phyloP scores from a whole-genome alignment of 2,329 filamentous ascomycete species.

The Ophiostoma novo-ulmi region DNA sequence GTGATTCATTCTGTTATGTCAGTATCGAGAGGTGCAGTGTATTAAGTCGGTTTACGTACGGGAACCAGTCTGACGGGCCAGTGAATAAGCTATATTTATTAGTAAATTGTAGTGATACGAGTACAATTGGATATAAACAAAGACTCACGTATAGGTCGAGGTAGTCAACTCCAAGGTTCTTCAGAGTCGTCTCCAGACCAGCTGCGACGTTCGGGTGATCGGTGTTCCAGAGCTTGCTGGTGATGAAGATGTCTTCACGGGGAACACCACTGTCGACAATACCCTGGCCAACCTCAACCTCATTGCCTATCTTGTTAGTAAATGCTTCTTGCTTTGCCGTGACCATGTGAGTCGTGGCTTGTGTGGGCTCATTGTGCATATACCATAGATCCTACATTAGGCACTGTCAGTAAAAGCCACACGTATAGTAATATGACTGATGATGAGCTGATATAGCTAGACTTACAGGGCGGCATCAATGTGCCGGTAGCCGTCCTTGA shows the following conservation, averaged over 20 bases:
- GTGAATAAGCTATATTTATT: neutral
- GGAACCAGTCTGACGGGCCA: slow-evolving; percentile 5
- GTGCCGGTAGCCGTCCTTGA: slow-evolving; percentile 26
- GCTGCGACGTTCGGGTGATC: slow-evolving; percentile 48
- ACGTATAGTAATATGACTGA: neutral
- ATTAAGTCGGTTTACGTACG: neutral
- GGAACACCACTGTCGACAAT: slow-evolving; percentile 43
- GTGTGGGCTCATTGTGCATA: neutral
- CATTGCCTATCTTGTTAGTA: slow-evolving; percentile 23
- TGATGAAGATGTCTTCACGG: slow-evolving; percentile 48
- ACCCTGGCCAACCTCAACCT: slow-evolving; percentile 38
- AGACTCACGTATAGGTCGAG: slow-evolving; percentile 47
- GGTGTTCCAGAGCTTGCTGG: slow-evolving; percentile 60
- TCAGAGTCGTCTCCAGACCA: slow-evolving; percentile 41
- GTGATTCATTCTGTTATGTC: slow-evolving; percentile 16
- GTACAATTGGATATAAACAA: slow-evolving; percentile 16
- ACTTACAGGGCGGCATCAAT: slow-evolving; percentile 24
- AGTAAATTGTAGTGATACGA: neutral
- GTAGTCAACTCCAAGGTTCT: slow-evolving; percentile 42
- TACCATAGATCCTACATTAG: neutral
- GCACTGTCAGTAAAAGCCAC: neutral
- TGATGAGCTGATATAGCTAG: neutral
- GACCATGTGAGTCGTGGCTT: too few relatives aligned
- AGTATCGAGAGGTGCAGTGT: slow-evolving; percentile 25
- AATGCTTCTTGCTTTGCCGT: neutral